These are phyloP conservation scores for Trapa bicornis DNA, from an alignment of 345 rosid species.

Conservation along the genomic window DNA sequence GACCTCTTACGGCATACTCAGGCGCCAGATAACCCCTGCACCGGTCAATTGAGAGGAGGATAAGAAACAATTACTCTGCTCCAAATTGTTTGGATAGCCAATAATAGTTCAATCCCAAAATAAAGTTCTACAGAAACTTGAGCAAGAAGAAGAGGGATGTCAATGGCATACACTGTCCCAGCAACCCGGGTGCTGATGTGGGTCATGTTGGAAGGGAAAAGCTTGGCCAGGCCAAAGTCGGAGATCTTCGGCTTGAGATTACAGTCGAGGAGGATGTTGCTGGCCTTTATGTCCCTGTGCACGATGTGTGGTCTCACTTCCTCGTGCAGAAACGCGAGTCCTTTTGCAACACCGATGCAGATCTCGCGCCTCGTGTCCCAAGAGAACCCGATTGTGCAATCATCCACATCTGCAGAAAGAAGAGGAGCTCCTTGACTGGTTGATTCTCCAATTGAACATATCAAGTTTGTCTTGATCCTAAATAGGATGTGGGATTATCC, in stretches of 20 bases:
- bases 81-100: neutral
- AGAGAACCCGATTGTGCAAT: constrained; percentile 47
- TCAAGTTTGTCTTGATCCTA: too few relatives aligned
- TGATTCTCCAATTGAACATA: neutral
- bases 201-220: constrained; percentile 68
- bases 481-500: too few relatives aligned
- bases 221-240: constrained; percentile 93
- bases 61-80: neutral
- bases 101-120: too few relatives aligned
- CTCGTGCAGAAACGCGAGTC: constrained; percentile 85
- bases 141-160: neutral
- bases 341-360: constrained; percentile 68
- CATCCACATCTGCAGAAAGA: constrained; percentile 37
- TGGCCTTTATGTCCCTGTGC: constrained; percentile 95
- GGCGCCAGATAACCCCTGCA: constrained; percentile 93
- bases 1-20: constrained; percentile 92
- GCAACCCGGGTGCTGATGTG: constrained; percentile 99
- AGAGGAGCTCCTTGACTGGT: neutral
- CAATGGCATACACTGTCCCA: constrained; percentile 73
- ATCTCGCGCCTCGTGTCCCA: constrained; percentile 64
- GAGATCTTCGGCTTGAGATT: constrained; percentile 74
- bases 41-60: neutral
- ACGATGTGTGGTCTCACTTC: constrained; percentile 64
- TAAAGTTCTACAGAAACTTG: too few relatives aligned
- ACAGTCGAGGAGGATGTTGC: constrained; percentile 81